Evolutionary conservation across 345 rosid genomes (phyloP).

Genomic region (Eucalyptus grandis): DNA sequence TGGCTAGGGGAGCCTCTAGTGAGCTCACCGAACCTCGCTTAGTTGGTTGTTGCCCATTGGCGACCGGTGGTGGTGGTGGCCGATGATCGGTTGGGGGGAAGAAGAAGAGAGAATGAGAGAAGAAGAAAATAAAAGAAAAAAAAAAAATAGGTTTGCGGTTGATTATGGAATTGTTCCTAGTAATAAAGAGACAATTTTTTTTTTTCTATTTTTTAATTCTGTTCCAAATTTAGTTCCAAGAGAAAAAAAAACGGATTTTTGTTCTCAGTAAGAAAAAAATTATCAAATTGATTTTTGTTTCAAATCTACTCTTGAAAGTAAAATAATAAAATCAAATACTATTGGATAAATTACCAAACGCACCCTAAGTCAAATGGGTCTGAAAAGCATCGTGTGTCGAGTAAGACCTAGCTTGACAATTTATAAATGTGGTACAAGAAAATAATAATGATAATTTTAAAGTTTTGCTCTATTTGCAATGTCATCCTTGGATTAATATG

Average conservation of each 20-base stretch:
- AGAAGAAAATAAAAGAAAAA: no score
- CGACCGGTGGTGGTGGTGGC: fast-evolving
- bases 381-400: fast-evolving
- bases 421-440: not conserved
- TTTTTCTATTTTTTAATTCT: fast-evolving
- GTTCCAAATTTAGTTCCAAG: fast-evolving
- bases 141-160: no score
- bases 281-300: no score
- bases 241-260: fast-evolving
- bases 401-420: not conserved
- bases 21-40: fast-evolving
- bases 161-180: fast-evolving
- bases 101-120: no score
- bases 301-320: fast-evolving
- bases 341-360: fast-evolving
- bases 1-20: no score
- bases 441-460: not conserved
- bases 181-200: no score
- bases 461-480: not conserved
- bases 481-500: fast-evolving
- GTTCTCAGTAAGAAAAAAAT: fast-evolving
- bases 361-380: not conserved
- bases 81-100: fast-evolving
- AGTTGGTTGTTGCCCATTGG: fast-evolving
- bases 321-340: fast-evolving